Base-by-base conservation (phyloP, 2,329 filamentous ascomycete species). In the Dendrostoma leiphaemia region DNA sequence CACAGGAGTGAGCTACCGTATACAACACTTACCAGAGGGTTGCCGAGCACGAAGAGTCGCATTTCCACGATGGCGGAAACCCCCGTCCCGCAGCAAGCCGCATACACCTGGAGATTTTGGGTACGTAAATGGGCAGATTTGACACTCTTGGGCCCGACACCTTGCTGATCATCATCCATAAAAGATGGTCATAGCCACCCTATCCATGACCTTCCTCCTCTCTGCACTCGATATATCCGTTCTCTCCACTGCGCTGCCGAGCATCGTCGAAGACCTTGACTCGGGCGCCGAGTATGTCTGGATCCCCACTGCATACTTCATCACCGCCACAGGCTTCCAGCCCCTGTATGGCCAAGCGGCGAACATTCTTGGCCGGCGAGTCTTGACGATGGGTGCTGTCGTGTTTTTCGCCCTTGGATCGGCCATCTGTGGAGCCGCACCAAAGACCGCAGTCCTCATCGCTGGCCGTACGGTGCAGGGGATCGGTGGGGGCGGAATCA, bases 331-430 rank as follows among this genome's bases (percentile, higher is more conserved):
- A 0, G 64, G 63, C 2, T 67, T 71, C 1, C 69, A 71, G 57
- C 64, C 70, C 13, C 61, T 72, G 15, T 67, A 70, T 37, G 70
- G 70, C 0, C 65, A 70, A 3, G 49, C 70, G 0, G 68, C 66
- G 0, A 68, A 72, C 21, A 71, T 73, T 0, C 68, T 71, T 4
- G 70, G 70, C 1, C 60, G 71, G 0, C 71, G 72, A 45, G 62
- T 62, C 0, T 48, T 70, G 6, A 61, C 70, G 0, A 37, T 73
- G 0, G 53, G 61, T 1, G 67, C 61, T 13, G 35, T 71, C 6
- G 58, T 47, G 0, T 44, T 70, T 1, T 62, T 72, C 23, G 62
- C 61, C 0, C 1, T 67, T 0, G 71, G 67, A 0, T 65, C 68
- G 10, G 38, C 70, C 0, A 46, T 67, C 0, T 69, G 65, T 40